phyloP scores from a whole-genome alignment of 495 filamentous ascomycete species.

The Penicillium cinerascens region DNA sequence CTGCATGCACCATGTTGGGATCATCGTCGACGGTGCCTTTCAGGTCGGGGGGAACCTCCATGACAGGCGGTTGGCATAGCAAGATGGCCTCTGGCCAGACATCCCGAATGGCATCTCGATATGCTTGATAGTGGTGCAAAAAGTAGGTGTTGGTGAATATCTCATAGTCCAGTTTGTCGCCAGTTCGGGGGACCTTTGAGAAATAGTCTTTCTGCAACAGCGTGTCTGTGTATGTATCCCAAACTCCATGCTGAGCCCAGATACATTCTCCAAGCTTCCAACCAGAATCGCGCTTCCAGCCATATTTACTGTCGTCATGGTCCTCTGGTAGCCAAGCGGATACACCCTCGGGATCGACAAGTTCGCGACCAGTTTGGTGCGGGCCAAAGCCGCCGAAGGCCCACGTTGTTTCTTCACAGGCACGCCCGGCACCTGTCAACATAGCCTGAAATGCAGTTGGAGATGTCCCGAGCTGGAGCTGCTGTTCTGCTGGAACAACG shows the following conservation, averaged over 20 bases:
- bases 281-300: conserved; percentile 78
- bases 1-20: conserved; percentile 83
- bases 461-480: conserved; percentile 87
- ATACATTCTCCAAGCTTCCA: conserved; percentile 93
- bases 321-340: conserved; percentile 75
- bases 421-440: conserved; percentile 80
- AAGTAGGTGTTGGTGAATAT: conserved; percentile 88
- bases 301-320: conserved; percentile 83
- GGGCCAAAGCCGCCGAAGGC: conserved; percentile 91
- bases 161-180: conserved; percentile 70
- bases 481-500: conserved; percentile 79
- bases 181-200: conserved; percentile 64
- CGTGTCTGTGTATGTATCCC: conserved; percentile 77
- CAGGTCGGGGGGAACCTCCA: conserved; percentile 85
- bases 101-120: conserved; percentile 65
- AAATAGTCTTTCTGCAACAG: conserved; percentile 88
- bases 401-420: conserved; percentile 87
- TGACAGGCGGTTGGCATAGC: conserved; percentile 86
- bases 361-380: conserved; percentile 74
- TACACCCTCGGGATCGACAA: conserved; percentile 87
- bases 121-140: conserved; percentile 76
- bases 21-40: conserved; percentile 89
- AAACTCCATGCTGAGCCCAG: conserved; percentile 96
- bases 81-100: conserved; percentile 79
- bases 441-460: conserved; percentile 96